Base-by-base conservation (phyloP, 2,329 filamentous ascomycete genomes). In the Ceratocystis alfenasii region DNA sequence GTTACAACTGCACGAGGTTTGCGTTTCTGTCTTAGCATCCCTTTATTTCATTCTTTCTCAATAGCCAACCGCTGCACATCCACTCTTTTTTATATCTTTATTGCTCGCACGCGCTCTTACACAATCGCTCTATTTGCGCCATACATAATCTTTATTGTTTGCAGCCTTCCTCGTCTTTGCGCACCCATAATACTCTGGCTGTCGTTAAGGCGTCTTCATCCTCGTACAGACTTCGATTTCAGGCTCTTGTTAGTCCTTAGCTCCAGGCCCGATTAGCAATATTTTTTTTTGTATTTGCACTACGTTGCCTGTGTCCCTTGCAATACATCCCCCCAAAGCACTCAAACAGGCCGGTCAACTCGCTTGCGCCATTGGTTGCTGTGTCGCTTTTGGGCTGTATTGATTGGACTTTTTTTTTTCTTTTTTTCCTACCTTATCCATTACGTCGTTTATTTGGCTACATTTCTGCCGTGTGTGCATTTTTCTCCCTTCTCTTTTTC, bases 341-440 rank as follows among this genome's bases (percentile, higher is more conserved):
- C 28, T n/a, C 46, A 22, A 36, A 53, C 48, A 28, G 48, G 48
- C 48, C 15, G 48, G 6, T 10, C 48, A 15, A 41, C 30, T 50
- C 62, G 46, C 46, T 53, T 25, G 30, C 30, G 46, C 30, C 28
- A n/a, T 53, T 64, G 55, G 55, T 59, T 59, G 55, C 55, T 36
- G 55, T 59, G 55, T 64, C 15, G 46, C 46, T 64, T 55, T 64
- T 25, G 30, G 50, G 28, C 46, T 36, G 62, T 64, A 28, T 45
- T 64, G 50, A 64, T 44, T 64, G 30, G 30, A 28, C 30, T 33
- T 44, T 55, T 22, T 20, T 3, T 17, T 1, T 4, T 62, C 46
- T 15, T 41, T 15, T 33, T 15, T 5, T 5, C 33, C 28, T 15
- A 53, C 22, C 5, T n/a, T 17, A 30, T 59, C 6, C 55, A 59